Conservation (phyloP, 1,284 basidiomycete species). For the Rhodotorula mucilaginosa region DNA sequence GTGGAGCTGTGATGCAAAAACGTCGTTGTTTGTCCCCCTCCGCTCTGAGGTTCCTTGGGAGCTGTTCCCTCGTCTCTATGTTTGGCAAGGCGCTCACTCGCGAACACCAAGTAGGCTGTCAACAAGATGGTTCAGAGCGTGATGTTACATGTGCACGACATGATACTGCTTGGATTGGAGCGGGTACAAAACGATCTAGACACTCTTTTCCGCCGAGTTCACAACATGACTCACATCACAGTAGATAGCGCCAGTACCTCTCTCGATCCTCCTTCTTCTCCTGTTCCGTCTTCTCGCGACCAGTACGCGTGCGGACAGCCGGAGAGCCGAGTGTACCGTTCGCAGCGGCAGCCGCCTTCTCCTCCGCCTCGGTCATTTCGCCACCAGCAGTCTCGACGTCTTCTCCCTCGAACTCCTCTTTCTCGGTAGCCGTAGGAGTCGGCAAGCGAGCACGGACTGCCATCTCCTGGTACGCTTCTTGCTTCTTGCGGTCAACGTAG, state of each 20-base stretch:
- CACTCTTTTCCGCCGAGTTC: no score
- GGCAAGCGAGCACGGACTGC: background rate
- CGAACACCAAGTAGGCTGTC: no score
- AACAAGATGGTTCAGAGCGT: no score
- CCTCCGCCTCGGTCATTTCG: background rate
- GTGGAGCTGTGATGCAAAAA: no score
- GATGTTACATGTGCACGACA: no score
- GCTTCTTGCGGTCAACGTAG: conserved; percentile 9
- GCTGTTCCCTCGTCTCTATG: no score
- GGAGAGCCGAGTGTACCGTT: no score
- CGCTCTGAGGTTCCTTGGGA: no score
- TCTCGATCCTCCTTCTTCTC: conserved; percentile 1
- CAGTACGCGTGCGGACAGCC: background rate
- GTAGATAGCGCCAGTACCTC: conserved; percentile 1
- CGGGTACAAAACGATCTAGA: no score
- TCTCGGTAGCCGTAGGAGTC: background rate
- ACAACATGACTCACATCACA: background rate
- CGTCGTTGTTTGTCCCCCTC: no score
- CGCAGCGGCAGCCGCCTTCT: background rate
- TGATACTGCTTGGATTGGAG: no score
- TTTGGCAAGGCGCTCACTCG: no score
- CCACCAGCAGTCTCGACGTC: background rate
- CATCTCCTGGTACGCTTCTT: background rate
- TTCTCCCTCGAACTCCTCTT: background rate
- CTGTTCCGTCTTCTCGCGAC: background rate